A percentile compares a stretch with the other conserved stretches of the same genome.
These are phyloP conservation scores for Jimgerdemannia lactiflua DNA, from an alignment of 192 early-diverging fungal genomes.

Conservation along the genomic window DNA sequence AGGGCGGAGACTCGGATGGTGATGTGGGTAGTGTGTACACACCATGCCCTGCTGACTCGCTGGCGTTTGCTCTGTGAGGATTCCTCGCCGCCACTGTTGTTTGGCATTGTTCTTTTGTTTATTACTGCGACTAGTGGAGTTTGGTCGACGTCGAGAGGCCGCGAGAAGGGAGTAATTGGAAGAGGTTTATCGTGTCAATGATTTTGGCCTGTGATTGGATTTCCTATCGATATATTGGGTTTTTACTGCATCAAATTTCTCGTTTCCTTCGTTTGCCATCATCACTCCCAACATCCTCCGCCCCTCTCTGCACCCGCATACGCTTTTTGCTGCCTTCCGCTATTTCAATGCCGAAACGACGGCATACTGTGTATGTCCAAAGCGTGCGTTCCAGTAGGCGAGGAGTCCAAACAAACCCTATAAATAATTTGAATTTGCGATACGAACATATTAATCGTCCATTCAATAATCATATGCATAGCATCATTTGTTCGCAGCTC, in stretches of 20 bases:
- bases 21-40: background rate
- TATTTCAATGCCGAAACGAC: background rate
- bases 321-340: too few species aligned
- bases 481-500: too few species aligned
- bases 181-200: too few species aligned
- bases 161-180: too few species aligned
- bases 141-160: too few species aligned
- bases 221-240: too few species aligned
- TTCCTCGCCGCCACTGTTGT: constrained; percentile 4
- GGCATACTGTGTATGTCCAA: background rate
- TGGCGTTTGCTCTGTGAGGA: constrained; percentile 24
- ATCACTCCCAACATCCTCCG: too few species aligned
- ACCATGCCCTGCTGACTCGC: constrained; percentile 39
- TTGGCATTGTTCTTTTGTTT: background rate
- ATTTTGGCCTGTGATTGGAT: too few species aligned
- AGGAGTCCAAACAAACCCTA: background rate
- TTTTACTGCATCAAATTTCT: too few species aligned
- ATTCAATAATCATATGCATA: background rate
- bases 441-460: background rate
- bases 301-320: too few species aligned
- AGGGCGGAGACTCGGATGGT: too few species aligned
- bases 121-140: background rate
- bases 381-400: background rate
- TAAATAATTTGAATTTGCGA: background rate
- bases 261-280: too few species aligned